These are phyloP conservation scores for Iberis pinnata DNA, from an alignment of 345 rosid species.

Conservation along the genomic window DNA sequence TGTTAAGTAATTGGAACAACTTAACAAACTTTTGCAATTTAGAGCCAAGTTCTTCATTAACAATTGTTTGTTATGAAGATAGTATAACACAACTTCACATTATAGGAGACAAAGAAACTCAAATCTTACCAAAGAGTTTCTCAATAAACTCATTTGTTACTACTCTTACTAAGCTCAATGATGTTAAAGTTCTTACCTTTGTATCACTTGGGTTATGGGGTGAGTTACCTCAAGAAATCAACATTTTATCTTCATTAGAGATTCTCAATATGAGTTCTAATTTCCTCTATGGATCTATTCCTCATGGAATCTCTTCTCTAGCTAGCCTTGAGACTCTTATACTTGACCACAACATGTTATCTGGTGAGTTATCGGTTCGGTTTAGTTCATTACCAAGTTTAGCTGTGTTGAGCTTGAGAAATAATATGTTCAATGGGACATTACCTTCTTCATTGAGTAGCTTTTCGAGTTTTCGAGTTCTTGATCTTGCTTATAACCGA, in stretches of 20 bases:
- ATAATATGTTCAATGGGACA: conserved; percentile 64
- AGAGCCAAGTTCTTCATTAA: conserved; percentile 52
- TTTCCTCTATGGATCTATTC: conserved; percentile 54
- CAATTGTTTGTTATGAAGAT: conserved; percentile 79
- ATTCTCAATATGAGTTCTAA: conserved; percentile 83
- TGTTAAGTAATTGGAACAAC: conserved; percentile 63
- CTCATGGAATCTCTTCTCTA: conserved; percentile 53
- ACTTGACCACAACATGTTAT: conserved; percentile 73
- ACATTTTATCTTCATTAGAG: conserved; percentile 60
- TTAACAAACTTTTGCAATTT: conserved; percentile 71
- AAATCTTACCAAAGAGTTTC: conserved; percentile 55
- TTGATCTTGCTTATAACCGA: conserved; percentile 64
- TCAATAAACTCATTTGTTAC: conserved; percentile 73
- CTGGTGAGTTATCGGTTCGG: conserved; percentile 62
- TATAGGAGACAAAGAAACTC: conserved; percentile 45
- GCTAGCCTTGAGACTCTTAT: conserved; percentile 62
- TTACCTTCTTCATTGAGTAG: conserved; percentile 58
- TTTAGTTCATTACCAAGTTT: conserved; percentile 46
- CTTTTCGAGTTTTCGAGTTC: conserved; percentile 69
- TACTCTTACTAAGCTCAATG: conserved; percentile 61
- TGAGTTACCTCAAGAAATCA: conserved; percentile 57
- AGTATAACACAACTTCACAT: conserved; percentile 79
- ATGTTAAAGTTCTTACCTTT: conserved; percentile 75
- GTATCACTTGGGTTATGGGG: conserved; percentile 94
- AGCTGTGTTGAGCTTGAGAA: conserved; percentile 69